Evolutionary conservation across 495 filamentous ascomycete species (phyloP).

Genomic region (Penicillium paxilli): DNA sequence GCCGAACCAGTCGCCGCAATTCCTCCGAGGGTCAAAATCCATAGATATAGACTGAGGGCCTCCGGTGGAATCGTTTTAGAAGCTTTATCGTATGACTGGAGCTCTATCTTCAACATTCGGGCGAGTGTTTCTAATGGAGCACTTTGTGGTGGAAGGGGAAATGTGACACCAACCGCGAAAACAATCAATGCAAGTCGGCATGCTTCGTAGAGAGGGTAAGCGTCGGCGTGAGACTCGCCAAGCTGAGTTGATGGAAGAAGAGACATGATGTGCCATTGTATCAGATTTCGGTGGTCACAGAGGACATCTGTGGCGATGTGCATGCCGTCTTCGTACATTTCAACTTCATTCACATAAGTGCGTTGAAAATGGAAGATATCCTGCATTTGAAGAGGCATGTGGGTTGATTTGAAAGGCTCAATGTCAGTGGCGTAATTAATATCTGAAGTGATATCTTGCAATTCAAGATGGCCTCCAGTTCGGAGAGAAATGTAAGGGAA

Average conservation of each 20-base stretch:
- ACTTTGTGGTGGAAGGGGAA: background rate
- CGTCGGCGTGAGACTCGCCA: background rate
- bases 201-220: background rate
- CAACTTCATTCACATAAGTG: background rate
- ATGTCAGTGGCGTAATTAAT: background rate
- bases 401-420: background rate
- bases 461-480: background rate
- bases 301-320: background rate
- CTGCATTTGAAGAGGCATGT: background rate
- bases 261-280: slow-evolving; percentile 9
- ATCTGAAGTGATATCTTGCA: background rate
- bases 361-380: background rate
- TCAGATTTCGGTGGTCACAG: slow-evolving; percentile 3
- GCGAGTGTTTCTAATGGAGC: background rate
- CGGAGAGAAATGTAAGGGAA: background rate
- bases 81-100: background rate
- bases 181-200: background rate
- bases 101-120: background rate
- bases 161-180: background rate
- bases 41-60: background rate
- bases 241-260: slow-evolving; percentile 3
- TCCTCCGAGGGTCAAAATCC: background rate
- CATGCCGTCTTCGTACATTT: slow-evolving; percentile 7
- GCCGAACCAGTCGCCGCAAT: background rate
- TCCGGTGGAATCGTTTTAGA: background rate